These are phyloP conservation scores for Rubroboletus satanas DNA, from an alignment of 768 basidiomycete species.

Conservation along the genomic window DNA sequence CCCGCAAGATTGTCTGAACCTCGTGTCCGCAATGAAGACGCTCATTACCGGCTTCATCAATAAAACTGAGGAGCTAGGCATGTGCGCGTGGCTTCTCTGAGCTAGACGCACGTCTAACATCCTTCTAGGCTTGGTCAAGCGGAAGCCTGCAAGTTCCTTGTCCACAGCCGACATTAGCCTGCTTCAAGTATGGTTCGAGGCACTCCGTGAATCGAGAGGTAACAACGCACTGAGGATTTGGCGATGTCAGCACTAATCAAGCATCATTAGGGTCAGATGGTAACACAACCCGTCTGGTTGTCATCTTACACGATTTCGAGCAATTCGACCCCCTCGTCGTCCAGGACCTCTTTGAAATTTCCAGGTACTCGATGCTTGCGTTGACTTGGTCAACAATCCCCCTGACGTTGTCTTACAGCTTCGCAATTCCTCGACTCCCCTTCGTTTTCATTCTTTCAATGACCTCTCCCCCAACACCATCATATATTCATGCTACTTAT, in stretches of 20 bases:
- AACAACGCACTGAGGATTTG: conserved; percentile 13
- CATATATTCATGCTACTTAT: conserved; percentile 58
- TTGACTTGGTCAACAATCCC: neutral
- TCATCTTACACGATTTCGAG: conserved; percentile 73
- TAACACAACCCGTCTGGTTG: conserved; percentile 41
- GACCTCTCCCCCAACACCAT: conserved; percentile 50
- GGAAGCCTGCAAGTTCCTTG: conserved; percentile 47
- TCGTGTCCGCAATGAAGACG: conserved; percentile 50
- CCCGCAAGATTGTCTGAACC: conserved; percentile 53
- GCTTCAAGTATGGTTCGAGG: conserved; percentile 58
- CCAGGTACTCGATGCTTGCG: conserved; percentile 45
- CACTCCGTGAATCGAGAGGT: conserved; percentile 39
- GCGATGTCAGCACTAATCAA: neutral
- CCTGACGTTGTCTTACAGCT: conserved; percentile 34
- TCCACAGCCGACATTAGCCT: conserved; percentile 60
- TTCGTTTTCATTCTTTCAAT: conserved; percentile 62
- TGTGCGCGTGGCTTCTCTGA: conserved; percentile 15
- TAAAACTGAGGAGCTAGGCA: conserved; percentile 31
- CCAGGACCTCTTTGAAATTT: conserved; percentile 69
- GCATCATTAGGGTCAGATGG: conserved; percentile 12
- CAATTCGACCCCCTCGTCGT: conserved; percentile 59
- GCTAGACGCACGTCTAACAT: neutral
- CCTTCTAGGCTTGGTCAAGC: conserved; percentile 36
- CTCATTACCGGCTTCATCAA: conserved; percentile 54
- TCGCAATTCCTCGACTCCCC: conserved; percentile 50